A percentile compares a stretch with the other conserved stretches of the same genome.
Evolutionary conservation across 1,284 basidiomycete genomes (phyloP).

Genomic region (Ustilago cynodontis): DNA sequence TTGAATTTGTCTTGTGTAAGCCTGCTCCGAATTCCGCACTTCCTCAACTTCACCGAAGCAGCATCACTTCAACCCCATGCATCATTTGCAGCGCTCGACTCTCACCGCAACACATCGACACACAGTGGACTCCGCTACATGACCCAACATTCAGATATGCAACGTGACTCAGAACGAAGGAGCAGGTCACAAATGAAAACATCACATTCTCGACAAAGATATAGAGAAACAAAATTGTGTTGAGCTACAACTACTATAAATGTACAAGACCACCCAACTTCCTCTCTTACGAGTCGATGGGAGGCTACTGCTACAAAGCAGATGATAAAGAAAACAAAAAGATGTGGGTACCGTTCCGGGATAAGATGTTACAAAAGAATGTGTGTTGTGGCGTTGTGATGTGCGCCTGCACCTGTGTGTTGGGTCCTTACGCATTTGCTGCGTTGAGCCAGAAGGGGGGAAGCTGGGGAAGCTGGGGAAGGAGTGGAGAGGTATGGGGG

Average conservation of each 20-base stretch:
- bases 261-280: conserved; percentile 8
- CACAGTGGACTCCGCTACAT: neutral
- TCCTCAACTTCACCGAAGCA: neutral
- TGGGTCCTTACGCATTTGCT: neutral
- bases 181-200: too few relatives aligned
- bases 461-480: neutral
- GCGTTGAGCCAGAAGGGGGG: neutral
- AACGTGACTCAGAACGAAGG: too few relatives aligned
- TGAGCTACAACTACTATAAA: conserved; percentile 21
- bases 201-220: neutral
- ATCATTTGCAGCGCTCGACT: too few relatives aligned
- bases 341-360: conserved; percentile 2
- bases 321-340: conserved; percentile 8
- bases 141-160: too few relatives aligned
- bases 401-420: conserved; percentile 13
- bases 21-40: conserved; percentile 2
- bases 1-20: conserved; percentile 9
- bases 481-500: neutral
- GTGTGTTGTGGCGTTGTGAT: conserved; percentile 1
- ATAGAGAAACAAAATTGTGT: conserved; percentile 7
- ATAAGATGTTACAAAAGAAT: conserved; percentile 1
- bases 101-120: too few relatives aligned
- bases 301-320: conserved; percentile 1
- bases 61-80: too few relatives aligned
- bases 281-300: neutral